Base-by-base conservation (phyloP, 306 rosid genomes). In the Sicyos edulis region DNA sequence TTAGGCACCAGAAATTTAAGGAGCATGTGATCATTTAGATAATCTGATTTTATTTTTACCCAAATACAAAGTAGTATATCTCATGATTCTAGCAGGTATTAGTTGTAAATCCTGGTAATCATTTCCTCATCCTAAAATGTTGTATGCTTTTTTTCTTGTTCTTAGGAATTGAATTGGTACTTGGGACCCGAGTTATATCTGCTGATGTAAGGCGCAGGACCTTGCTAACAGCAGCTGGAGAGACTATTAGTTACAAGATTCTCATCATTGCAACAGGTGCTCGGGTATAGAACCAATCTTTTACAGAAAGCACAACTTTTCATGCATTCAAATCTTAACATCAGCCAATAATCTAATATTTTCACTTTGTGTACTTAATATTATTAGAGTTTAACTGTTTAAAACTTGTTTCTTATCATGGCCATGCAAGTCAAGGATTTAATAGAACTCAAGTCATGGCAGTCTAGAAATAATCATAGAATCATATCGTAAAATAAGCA, bases 231-330 rank as follows among this genome's bases (percentile, higher is more conserved):
- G 83, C 86, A 75, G 80, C 99, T 42, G 99, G 99, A 64, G 99
- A 93, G 87, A 93, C 97, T 74, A 89, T 93, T 72, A 93, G 97
- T 81, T 93, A 93, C 88, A 93, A 85, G 88, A 45, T 85, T 82
- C 99, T 93, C 71, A 79, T 93, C 70, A 75, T 93, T 82, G 99
- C 99, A 59, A 88, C 99, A 80, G 99, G 99, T 86, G 99, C 99
- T 80, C 97, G 95, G 99, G 99, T 93, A 93, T 80, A 84, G 76
- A 78, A 62, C 88, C 79, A 74, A 74, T 85, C 87, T 83, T 68
- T 32, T 16, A 49, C 24, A 22, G 44, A 21, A 13, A 47, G 34
- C 56, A 49, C 21, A 6, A 50, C 8, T 22, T 49, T 12, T 44
- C 32, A 5, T 44, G 13, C 22, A 44, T 66, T 45, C 54, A 66